phyloP scores from a whole-genome alignment of 2,329 filamentous ascomycete species.

The Tolypocladium pustulatum region DNA sequence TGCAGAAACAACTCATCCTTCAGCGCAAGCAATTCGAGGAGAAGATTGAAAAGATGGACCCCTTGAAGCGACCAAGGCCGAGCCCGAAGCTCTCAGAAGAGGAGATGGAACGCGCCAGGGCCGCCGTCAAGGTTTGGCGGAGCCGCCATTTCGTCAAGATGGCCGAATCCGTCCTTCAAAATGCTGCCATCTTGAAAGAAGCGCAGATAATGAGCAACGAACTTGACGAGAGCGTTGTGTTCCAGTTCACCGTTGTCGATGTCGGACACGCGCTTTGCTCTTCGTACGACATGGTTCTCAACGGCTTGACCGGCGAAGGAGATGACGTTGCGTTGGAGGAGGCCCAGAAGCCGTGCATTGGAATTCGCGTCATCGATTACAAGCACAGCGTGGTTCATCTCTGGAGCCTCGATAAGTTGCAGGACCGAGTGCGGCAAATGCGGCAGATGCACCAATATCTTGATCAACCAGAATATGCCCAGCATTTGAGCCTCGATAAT shows the following conservation, averaged over 20 bases:
- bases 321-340: constrained; percentile 72
- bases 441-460: constrained; percentile 95
- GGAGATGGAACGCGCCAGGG: constrained; percentile 61
- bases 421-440: constrained; percentile 81
- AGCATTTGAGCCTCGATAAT: constrained; percentile 86
- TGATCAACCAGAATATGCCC: constrained; percentile 86
- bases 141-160: constrained; percentile 82
- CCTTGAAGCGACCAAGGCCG: constrained; percentile 48
- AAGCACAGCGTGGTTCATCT: constrained; percentile 75
- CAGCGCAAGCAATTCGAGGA: constrained; percentile 80
- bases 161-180: constrained; percentile 83
- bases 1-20: constrained; percentile 73
- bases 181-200: constrained; percentile 82
- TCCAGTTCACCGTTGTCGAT: constrained; percentile 90
- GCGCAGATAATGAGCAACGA: constrained; percentile 97
- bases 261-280: constrained; percentile 81
- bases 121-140: constrained; percentile 64
- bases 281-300: constrained; percentile 92
- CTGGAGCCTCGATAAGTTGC: constrained; percentile 90
- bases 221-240: constrained; percentile 83
- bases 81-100: constrained; percentile 57
- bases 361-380: constrained; percentile 84
- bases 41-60: constrained; percentile 67
- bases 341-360: constrained; percentile 80
- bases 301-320: constrained; percentile 78